phyloP scores from a whole-genome alignment of 2,329 filamentous ascomycete species.

The Macrophomina phaseolina region DNA sequence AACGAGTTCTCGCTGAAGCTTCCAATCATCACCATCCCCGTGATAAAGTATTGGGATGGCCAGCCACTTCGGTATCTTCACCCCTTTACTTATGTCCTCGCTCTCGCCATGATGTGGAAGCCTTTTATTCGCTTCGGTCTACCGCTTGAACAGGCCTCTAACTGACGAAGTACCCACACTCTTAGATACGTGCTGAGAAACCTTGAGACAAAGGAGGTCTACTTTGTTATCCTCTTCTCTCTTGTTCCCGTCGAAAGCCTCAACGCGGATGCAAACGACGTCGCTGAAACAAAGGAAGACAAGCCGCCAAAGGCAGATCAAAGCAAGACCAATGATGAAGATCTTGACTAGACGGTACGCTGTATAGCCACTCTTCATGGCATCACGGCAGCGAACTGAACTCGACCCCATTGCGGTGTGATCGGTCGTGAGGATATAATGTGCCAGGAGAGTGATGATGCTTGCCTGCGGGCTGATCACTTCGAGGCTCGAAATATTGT shows the following conservation, averaged over 20 bases:
- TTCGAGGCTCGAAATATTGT: too few relatives aligned
- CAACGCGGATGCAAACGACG: not conserved
- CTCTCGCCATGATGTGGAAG: not conserved
- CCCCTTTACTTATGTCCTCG: not conserved
- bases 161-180: slow-evolving; percentile 71
- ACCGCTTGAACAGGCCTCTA: not conserved
- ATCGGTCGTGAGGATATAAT: too few relatives aligned
- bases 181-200: slow-evolving; percentile 94
- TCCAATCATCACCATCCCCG: slow-evolving; percentile 74
- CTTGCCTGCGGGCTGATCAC: too few relatives aligned
- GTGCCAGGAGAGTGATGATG: too few relatives aligned
- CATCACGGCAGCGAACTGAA: too few relatives aligned
- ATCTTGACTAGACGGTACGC: slow-evolving; percentile 16
- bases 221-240: slow-evolving; percentile 82
- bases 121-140: not conserved
- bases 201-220: slow-evolving; percentile 71
- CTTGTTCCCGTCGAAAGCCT: slow-evolving; percentile 68
- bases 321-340: not conserved
- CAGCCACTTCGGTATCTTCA: slow-evolving; percentile 71
- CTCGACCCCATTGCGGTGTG: too few relatives aligned
- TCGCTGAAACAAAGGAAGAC: not conserved
- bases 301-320: slow-evolving; percentile 9
- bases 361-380: too few relatives aligned
- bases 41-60: slow-evolving; percentile 81
- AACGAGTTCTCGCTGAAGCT: slow-evolving; percentile 73